A percentile compares a stretch with the other conserved stretches of the same genome.
Conservation (phyloP, 371 early-diverging fungal genomes). For the Syncephalis plumigaleata region DNA sequence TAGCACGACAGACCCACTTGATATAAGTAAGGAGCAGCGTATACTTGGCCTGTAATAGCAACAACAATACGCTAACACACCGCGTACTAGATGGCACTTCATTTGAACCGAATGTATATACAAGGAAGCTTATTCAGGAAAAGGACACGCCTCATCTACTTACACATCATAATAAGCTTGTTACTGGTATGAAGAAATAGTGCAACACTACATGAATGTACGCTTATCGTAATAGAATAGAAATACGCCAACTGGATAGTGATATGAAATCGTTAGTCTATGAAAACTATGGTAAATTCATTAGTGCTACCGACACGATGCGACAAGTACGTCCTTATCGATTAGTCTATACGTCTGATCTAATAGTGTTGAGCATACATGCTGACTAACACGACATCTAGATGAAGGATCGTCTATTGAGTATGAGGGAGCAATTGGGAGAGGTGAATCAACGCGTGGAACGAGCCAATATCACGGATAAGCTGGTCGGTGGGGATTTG, state of each 20-base stretch:
- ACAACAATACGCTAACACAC: no score
- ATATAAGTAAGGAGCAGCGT: constrained; percentile 20
- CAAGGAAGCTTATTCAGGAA: constrained; percentile 48
- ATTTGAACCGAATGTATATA: constrained; percentile 57
- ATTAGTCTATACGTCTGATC: no score
- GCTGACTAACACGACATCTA: no score
- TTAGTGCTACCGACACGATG: constrained; percentile 84
- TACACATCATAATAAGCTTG: constrained; percentile 49
- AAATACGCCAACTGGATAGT: constrained; percentile 78
- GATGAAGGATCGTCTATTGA: no score
- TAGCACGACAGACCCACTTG: constrained; percentile 29
- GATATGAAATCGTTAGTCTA: constrained; percentile 93
- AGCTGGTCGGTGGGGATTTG: no score
- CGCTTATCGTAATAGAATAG: constrained; percentile 10
- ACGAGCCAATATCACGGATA: no score
- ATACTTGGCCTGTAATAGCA: not conserved
- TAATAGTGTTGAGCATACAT: not conserved
- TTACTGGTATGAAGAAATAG: constrained; percentile 23
- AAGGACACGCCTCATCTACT: constrained; percentile 46
- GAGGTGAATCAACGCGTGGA: no score
- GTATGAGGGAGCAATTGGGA: no score
- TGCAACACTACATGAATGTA: not conserved
- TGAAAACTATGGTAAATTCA: constrained; percentile 91
- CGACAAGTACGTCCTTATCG: constrained; percentile 40
- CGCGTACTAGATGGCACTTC: constrained; percentile 26